A percentile compares a stretch with the other conserved stretches of the same genome.
Evolutionary conservation across 1,284 basidiomycete genomes (phyloP).

Genomic region (Jaminaea rosea): DNA sequence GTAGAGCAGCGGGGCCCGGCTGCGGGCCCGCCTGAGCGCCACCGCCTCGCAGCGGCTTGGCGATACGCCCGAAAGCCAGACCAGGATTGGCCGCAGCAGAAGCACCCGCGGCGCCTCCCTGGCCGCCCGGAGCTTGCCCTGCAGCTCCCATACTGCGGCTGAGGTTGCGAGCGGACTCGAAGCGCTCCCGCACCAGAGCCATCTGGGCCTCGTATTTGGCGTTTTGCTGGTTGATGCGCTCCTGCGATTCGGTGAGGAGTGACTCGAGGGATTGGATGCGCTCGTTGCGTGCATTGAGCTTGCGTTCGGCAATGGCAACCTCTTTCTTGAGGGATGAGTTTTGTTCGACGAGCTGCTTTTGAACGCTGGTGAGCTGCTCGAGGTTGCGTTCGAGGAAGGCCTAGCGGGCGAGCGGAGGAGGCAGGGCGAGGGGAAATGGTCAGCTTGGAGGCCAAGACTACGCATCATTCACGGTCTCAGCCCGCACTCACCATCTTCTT

Average conservation of each 20-base stretch:
- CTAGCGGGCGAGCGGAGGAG: too few relatives aligned
- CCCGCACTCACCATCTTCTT: constrained; percentile 99
- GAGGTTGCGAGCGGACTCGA: constrained; percentile 82
- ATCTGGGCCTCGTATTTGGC: constrained; percentile 90
- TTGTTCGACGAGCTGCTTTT: constrained; percentile 99
- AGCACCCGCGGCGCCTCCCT: neutral
- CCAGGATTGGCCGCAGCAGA: neutral
- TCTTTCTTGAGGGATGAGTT: constrained; percentile 97
- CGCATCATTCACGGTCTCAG: constrained; percentile 96
- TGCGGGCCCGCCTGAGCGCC: constrained; percentile 3
- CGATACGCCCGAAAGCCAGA: constrained; percentile 8
- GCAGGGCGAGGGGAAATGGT: too few relatives aligned
- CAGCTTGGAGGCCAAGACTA: too few relatives aligned
- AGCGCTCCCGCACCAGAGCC: constrained; percentile 77
- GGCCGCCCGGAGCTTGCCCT: too few relatives aligned
- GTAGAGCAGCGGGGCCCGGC: neutral
- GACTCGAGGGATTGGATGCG: constrained; percentile 75
- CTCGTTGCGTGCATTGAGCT: constrained; percentile 88
- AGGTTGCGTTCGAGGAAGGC: constrained; percentile 93
- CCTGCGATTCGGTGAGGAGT: constrained; percentile 83
- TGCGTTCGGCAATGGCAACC: constrained; percentile 89
- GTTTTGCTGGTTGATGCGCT: constrained; percentile 79
- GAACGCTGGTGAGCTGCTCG: constrained; percentile 87
- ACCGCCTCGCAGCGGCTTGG: constrained; percentile 10
- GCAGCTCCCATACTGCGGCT: too few relatives aligned